Percentiles rank a stretch among this genome's conserved stretches.
Conservation (phyloP, 495 filamentous ascomycete species). For the Rostrohypoxylon terebratum region DNA sequence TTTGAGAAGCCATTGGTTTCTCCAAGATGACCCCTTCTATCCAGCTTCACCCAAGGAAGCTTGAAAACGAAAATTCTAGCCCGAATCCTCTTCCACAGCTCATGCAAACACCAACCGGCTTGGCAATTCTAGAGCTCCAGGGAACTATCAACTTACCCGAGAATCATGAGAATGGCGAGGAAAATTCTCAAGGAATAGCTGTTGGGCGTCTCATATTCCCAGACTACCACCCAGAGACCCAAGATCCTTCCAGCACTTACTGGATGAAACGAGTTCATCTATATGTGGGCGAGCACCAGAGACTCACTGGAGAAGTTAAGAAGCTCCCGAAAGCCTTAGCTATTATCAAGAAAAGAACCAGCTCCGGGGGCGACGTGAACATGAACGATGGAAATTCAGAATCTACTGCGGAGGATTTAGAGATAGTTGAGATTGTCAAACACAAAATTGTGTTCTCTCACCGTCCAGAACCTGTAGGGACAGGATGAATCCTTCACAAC, state of each 20-base stretch:
- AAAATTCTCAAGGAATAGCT: constrained; percentile 57
- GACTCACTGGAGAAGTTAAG: constrained; percentile 90
- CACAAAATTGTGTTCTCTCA: constrained; percentile 89
- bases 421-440: constrained; percentile 86
- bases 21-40: constrained; percentile 46
- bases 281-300: constrained; percentile 89
- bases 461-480: constrained; percentile 86
- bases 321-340: constrained; percentile 82
- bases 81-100: constrained; percentile 78
- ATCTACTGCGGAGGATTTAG: constrained; percentile 53
- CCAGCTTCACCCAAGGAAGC: constrained; percentile 37
- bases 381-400: constrained; percentile 36
- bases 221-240: constrained; percentile 67
- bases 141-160: constrained; percentile 80
- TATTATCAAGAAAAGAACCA: constrained; percentile 70
- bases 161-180: constrained; percentile 34
- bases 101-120: constrained; percentile 83
- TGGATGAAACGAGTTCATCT: constrained; percentile 94
- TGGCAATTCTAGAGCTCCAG: constrained; percentile 91
- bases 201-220: constrained; percentile 86
- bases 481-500: constrained; percentile 21
- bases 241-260: constrained; percentile 60
- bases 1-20: background rate
- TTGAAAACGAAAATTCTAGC: background rate
- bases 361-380: constrained; percentile 39